Base-by-base conservation (phyloP, 1,139 yeast genomes). In the Nakaseomyces nivariensis region DNA sequence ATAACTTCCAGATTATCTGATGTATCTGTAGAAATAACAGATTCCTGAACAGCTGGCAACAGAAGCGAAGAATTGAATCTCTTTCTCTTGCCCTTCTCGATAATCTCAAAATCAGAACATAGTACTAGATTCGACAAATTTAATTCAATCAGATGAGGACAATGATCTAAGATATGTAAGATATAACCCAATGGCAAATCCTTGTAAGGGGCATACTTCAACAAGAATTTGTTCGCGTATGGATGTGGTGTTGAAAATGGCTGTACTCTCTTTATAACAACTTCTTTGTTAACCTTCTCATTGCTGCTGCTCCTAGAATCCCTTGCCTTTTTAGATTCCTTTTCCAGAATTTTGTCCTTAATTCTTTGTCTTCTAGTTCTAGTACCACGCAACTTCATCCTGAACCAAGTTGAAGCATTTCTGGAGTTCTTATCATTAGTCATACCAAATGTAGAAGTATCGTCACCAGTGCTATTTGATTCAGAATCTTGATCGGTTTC, bases 181-280 rank as follows among this genome's bases (percentile, higher is more conserved):
- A 84, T 59, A 57, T 79, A 77, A 0, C 92, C 94, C 45, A 81
- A 68, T 0, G 94, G 94, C 4, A 85, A 59, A 64, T 85, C 94
- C 56, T 74, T 78, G 17, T 81, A 74, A 25, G 75, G 70, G 2
- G 85, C 74, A 60, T 81, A 82, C 59, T 75, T 79, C 48, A 72
- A 59, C 41, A 84, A 62, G 54, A 78, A 78, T 54, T 76, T 74
- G 60, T 79, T 82, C 45, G 81, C 79, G 38, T 68, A 63, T 3
- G 90, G 92, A 61, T 84, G 90, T 8, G 64, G 46, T 0, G 52
- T 49, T 26, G 43, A 51, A 29, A 51, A 46, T n/a, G 59, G 57
- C 36, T 49, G 50, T 27, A 46, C 52, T 27, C 48, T 33, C 33
- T 41, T 48, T 29, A 32, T 46, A 4, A 43, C 17, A 13, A 31